phyloP scores from a whole-genome alignment of 139 green algal species.

The Eudorina sp. region DNA sequence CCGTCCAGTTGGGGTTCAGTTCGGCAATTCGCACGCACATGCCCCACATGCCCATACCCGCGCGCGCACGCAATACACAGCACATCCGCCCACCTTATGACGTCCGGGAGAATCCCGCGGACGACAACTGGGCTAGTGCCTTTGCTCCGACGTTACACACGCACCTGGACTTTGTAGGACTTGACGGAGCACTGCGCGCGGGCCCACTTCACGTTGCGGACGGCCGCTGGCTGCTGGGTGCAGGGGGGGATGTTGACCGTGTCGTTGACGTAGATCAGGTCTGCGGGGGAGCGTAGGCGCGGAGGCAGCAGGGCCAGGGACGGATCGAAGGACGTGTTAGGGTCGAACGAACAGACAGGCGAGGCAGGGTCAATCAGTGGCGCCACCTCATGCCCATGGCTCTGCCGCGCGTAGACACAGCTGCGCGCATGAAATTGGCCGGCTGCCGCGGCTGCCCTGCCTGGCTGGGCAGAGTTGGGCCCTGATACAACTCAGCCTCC shows the following conservation, averaged over 20 bases:
- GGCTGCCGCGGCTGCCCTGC: no score
- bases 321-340: background rate
- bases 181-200: background rate
- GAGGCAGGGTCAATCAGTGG: background rate
- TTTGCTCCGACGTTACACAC: no score
- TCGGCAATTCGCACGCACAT: no score
- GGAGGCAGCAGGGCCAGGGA: background rate
- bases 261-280: constrained; percentile 17
- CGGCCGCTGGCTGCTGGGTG: background rate
- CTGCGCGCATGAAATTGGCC: no score
- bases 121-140: no score
- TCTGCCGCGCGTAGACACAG: no score
- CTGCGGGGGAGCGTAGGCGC: background rate
- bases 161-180: background rate
- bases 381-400: background rate
- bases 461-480: no score
- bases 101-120: no score
- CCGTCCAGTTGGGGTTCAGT: no score
- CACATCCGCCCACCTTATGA: no score
- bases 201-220: background rate
- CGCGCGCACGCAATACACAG: no score
- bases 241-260: background rate
- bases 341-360: background rate
- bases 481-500: background rate
- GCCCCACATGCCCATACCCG: no score